phyloP scores from a whole-genome alignment of 2,329 filamentous ascomycete genomes.

The Didymella glomerata region DNA sequence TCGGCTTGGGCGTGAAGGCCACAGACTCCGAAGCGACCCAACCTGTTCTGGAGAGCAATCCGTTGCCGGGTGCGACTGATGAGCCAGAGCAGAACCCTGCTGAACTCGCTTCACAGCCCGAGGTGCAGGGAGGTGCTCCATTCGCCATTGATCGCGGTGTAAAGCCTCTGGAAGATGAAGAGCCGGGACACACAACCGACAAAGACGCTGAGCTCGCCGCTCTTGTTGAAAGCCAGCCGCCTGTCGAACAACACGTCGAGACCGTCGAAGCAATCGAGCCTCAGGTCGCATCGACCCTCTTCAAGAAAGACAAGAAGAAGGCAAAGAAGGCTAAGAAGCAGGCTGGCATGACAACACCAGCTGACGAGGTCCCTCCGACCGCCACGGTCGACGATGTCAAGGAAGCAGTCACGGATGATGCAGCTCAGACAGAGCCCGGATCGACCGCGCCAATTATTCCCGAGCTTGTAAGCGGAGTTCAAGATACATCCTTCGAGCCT shows the following conservation, averaged over 20 bases:
- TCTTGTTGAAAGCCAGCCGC: neutral
- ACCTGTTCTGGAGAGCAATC: neutral
- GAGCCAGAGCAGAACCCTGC: neutral
- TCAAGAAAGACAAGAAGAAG: constrained; percentile 28
- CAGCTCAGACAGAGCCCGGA: neutral
- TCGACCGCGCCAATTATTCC: neutral
- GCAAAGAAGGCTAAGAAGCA: constrained; percentile 35
- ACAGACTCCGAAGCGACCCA: neutral
- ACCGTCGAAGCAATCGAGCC: neutral
- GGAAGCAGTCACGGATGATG: neutral
- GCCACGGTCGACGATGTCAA: neutral
- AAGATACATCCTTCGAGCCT: neutral
- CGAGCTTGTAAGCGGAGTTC: neutral
- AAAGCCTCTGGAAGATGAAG: neutral
- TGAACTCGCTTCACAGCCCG: constrained; percentile 13
- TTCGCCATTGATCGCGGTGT: neutral
- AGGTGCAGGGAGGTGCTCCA: constrained; percentile 8
- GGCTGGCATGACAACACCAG: constrained; percentile 18
- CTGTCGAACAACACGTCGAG: neutral
- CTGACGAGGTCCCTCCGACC: neutral
- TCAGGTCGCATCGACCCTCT: neutral
- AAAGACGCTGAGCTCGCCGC: neutral
- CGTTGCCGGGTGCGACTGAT: neutral
- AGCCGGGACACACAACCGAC: neutral
- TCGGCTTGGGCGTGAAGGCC: neutral